Percentiles rank a stretch among this genome's conserved stretches.
Evolutionary conservation across 2,329 filamentous ascomycete genomes (phyloP).

Genomic region (Aureobasidium sp.): DNA sequence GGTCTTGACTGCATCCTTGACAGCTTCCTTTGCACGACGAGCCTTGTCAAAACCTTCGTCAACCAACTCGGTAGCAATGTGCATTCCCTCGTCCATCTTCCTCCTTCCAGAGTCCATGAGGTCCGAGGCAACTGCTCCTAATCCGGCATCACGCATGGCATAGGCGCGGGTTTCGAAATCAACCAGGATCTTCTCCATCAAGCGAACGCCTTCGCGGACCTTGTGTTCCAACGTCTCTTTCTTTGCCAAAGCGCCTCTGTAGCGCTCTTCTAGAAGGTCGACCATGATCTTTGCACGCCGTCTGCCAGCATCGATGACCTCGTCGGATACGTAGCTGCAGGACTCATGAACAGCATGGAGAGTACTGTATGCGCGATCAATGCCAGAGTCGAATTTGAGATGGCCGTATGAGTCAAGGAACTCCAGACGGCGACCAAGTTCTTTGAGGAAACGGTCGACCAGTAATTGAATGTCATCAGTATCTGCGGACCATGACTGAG

Average conservation of each 20-base stretch:
- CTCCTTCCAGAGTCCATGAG: slow-evolving; percentile 73
- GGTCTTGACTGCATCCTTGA: slow-evolving; percentile 32
- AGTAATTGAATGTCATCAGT: slow-evolving; percentile 42
- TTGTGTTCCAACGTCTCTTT: slow-evolving; percentile 89
- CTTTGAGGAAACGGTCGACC: slow-evolving; percentile 72
- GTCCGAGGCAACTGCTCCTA: slow-evolving; percentile 64
- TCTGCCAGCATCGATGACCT: slow-evolving; percentile 79
- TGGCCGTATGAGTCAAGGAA: slow-evolving; percentile 85
- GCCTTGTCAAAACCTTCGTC: slow-evolving; percentile 78
- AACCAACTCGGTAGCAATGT: slow-evolving; percentile 66
- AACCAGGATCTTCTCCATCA: slow-evolving; percentile 77
- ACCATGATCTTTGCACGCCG: slow-evolving; percentile 82
- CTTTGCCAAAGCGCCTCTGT: slow-evolving; percentile 75
- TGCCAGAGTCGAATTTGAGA: slow-evolving; percentile 71
- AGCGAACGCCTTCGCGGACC: slow-evolving; percentile 74
- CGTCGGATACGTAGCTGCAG: slow-evolving; percentile 84
- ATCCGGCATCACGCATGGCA: slow-evolving; percentile 68
- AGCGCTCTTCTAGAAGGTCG: slow-evolving; percentile 81
- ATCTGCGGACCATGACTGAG: slow-evolving; percentile 38
- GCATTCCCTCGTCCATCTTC: slow-evolving; percentile 72
- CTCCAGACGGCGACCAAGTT: slow-evolving; percentile 80
- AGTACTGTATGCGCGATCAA: slow-evolving; percentile 78
- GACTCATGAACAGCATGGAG: slow-evolving; percentile 79
- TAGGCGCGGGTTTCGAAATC: slow-evolving; percentile 80
- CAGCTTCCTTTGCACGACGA: slow-evolving; percentile 52